Evolutionary conservation across 768 basidiomycete genomes (phyloP).

Genomic region (Leccinum rimulosum): DNA sequence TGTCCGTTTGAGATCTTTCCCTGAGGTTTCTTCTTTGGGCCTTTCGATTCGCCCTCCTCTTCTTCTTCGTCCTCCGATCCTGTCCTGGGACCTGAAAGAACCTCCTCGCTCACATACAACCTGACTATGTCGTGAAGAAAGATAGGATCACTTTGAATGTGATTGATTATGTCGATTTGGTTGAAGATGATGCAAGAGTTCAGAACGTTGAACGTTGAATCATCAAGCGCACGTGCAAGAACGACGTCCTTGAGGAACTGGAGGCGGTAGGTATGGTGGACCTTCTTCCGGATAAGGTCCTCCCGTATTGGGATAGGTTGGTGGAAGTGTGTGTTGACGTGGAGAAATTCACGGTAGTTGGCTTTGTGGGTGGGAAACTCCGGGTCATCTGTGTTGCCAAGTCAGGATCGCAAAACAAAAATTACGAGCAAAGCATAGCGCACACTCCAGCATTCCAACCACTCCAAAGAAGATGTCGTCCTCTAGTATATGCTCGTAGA

Average conservation of each 20-base stretch:
- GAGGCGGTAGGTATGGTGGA: slow-evolving; percentile 95
- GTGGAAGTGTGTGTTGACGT: slow-evolving; percentile 79
- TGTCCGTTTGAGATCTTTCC: slow-evolving; percentile 37
- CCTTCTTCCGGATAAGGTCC: slow-evolving; percentile 71
- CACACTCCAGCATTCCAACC: slow-evolving; percentile 96
- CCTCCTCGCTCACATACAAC: slow-evolving; percentile 71
- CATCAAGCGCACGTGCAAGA: slow-evolving; percentile 90
- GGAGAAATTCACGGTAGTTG: slow-evolving; percentile 92
- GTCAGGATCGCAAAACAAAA: slow-evolving; percentile 10
- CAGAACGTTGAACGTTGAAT: slow-evolving; percentile 94
- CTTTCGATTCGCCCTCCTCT: slow-evolving; percentile 25
- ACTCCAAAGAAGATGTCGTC: slow-evolving; percentile 92
- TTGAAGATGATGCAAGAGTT: slow-evolving; percentile 98
- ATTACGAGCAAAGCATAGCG: slow-evolving; percentile 30
- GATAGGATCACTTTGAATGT: slow-evolving; percentile 73
- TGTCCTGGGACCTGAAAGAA: slow-evolving; percentile 43
- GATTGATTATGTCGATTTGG: slow-evolving; percentile 95
- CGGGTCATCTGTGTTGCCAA: slow-evolving; percentile 72
- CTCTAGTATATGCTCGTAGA: slow-evolving; percentile 93
- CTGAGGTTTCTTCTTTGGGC: slow-evolving; percentile 38
- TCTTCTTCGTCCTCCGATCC: slow-evolving; percentile 31
- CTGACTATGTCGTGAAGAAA: slow-evolving; percentile 79
- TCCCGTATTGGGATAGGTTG: slow-evolving; percentile 87
- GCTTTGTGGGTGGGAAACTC: slow-evolving; percentile 97
- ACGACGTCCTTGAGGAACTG: slow-evolving; percentile 99